A percentile compares a stretch with the other conserved stretches of the same genome.
These are phyloP conservation scores for Lasiosphaeris hirsuta DNA, from an alignment of 495 filamentous ascomycete species.

Conservation along the genomic window DNA sequence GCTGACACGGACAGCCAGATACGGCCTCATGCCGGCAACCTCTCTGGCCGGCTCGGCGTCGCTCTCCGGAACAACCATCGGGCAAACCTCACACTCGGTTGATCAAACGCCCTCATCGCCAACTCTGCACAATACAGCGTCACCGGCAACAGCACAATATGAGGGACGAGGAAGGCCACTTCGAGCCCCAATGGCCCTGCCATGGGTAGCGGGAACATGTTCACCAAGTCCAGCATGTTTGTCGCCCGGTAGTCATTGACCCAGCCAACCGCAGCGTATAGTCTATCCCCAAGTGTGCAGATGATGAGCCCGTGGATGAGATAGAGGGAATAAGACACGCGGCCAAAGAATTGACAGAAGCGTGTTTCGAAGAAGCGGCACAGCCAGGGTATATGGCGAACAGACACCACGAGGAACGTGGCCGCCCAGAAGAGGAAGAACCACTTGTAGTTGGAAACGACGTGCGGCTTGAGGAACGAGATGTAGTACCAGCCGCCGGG, in stretches of 20 bases:
- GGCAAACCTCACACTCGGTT: slow-evolving; percentile 52
- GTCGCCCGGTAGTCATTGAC: slow-evolving; percentile 31
- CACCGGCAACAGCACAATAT: slow-evolving; percentile 53
- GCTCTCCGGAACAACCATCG: slow-evolving; percentile 49
- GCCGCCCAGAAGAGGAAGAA: slow-evolving; percentile 53
- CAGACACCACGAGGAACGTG: slow-evolving; percentile 50
- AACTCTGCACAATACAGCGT: slow-evolving; percentile 58
- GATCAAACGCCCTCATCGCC: slow-evolving; percentile 52
- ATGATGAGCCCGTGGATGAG: slow-evolving; percentile 62
- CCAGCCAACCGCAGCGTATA: slow-evolving; percentile 55
- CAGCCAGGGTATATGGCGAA: slow-evolving; percentile 41
- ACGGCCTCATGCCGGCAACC: slow-evolving; percentile 10
- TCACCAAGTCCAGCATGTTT: slow-evolving; percentile 43
- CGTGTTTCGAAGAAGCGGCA: slow-evolving; percentile 56
- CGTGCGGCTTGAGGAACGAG: slow-evolving; percentile 48
- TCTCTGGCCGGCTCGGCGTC: slow-evolving; percentile 9
- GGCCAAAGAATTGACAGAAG: slow-evolving; percentile 62
- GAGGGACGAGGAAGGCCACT: slow-evolving; percentile 47
- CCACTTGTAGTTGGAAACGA: slow-evolving; percentile 47
- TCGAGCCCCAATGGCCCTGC: slow-evolving; percentile 54
- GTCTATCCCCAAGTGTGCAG: slow-evolving; percentile 37
- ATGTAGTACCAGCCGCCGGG: slow-evolving; percentile 46
- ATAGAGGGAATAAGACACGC: slow-evolving; percentile 62
- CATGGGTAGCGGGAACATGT: slow-evolving; percentile 44
- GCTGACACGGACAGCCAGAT: too few species aligned